Conservation (phyloP, 306 rosid genomes). For the Begonia masoniana region DNA sequence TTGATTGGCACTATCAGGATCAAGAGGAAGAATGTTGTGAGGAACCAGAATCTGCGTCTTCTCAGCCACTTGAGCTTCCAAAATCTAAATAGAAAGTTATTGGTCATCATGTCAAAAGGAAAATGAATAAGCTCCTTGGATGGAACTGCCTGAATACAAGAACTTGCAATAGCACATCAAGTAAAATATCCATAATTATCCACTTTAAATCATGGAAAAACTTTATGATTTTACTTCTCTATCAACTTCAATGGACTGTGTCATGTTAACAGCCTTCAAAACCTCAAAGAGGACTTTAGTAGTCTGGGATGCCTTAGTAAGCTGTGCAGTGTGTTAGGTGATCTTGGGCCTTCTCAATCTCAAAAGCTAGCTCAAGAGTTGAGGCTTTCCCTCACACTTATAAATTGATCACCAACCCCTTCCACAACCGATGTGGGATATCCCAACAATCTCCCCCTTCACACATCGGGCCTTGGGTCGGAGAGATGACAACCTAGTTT, state of each 20-base stretch:
- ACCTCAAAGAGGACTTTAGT: slow-evolving; percentile 98
- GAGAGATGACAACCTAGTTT: too few species aligned
- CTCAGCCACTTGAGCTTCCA: slow-evolving; percentile 95
- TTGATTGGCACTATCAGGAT: slow-evolving; percentile 93
- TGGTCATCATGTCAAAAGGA: too few species aligned
- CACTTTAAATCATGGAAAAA: neutral
- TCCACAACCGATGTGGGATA: too few species aligned
- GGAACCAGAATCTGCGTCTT: slow-evolving; percentile 89
- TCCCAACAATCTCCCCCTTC: too few species aligned
- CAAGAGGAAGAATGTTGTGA: slow-evolving; percentile 95
- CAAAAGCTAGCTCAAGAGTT: too few species aligned
- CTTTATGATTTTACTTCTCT: slow-evolving; percentile 51
- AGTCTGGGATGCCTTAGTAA: slow-evolving; percentile 95
- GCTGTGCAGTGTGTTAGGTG: too few species aligned
- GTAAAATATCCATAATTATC: neutral
- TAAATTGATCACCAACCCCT: too few species aligned
- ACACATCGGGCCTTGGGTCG: too few species aligned
- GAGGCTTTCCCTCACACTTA: too few species aligned
- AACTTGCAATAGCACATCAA: slow-evolving; percentile 2
- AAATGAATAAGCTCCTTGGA: too few species aligned
- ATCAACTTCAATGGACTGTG: slow-evolving; percentile 91
- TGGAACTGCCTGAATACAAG: neutral
- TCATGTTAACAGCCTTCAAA: slow-evolving; percentile 91
- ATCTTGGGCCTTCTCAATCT: too few species aligned
- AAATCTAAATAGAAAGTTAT: slow-evolving; percentile 32